Percentiles rank a stretch among this genome's conserved stretches.
Conservation (phyloP, 768 basidiomycete genomes). For the Macrolepiota dolichaula region DNA sequence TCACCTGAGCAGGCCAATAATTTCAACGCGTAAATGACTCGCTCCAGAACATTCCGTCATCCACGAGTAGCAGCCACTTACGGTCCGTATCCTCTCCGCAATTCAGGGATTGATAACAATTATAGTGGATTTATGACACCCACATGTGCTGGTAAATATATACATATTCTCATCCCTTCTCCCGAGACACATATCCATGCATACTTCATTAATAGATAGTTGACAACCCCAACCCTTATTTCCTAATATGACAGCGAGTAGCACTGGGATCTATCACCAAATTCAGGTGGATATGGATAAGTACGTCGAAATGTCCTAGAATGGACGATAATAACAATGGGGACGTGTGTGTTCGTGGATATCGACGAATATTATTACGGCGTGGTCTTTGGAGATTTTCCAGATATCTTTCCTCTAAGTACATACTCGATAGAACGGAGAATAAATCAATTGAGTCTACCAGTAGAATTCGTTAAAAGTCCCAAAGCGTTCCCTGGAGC, state of each 20-base stretch:
- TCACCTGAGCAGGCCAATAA: constrained; percentile 14
- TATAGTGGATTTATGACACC: no score
- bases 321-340: not conserved
- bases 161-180: no score
- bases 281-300: not conserved
- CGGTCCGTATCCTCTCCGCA: not conserved
- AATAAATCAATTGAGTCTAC: not conserved
- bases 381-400: not conserved
- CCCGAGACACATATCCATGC: no score
- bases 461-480: constrained; percentile 42
- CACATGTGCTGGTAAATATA: no score
- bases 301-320: not conserved
- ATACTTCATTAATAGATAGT: no score
- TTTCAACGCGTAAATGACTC: not conserved
- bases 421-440: not conserved
- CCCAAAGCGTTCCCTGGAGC: constrained; percentile 64
- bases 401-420: not conserved
- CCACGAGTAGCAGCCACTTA: not conserved
- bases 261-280: no score
- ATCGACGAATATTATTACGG: constrained; percentile 11
- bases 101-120: not conserved
- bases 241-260: no score
- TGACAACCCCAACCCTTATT: no score
- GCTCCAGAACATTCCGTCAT: not conserved
- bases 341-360: not conserved